Percentiles rank a stretch among this genome's conserved stretches.
Evolutionary conservation across 2,329 filamentous ascomycete genomes (phyloP).

Genomic region (Uncinocarpus reesii): DNA sequence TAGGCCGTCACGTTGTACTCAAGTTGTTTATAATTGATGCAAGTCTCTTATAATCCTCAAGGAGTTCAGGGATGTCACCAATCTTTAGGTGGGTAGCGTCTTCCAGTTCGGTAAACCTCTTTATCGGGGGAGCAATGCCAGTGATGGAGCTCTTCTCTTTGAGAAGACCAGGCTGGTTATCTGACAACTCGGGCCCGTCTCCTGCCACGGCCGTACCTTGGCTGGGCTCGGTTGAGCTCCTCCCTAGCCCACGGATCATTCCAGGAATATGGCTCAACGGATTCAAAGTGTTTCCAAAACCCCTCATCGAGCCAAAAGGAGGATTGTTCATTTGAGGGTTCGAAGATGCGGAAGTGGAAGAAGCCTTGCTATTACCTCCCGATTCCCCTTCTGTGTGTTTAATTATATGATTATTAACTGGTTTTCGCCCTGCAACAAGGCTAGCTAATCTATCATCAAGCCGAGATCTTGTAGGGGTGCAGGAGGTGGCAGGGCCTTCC

Average conservation of each 20-base stretch:
- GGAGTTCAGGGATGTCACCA: slow-evolving; percentile 60
- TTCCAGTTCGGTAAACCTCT: slow-evolving; percentile 62
- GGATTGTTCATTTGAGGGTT: slow-evolving; percentile 37
- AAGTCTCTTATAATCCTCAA: slow-evolving; percentile 64
- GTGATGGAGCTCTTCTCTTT: slow-evolving; percentile 8
- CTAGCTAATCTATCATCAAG: slow-evolving; percentile 59
- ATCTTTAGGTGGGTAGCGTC: slow-evolving; percentile 60
- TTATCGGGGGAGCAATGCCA: slow-evolving; percentile 50
- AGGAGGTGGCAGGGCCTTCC: slow-evolving; percentile 26
- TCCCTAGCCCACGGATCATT: slow-evolving; percentile 68
- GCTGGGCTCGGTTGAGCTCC: slow-evolving; percentile 38
- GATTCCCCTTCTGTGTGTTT: slow-evolving; percentile 19
- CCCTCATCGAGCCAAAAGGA: slow-evolving; percentile 71
- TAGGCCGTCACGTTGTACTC: neutral
- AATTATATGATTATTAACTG: slow-evolving; percentile 58
- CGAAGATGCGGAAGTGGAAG: slow-evolving; percentile 23
- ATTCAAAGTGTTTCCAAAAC: slow-evolving; percentile 68
- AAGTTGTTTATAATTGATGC: slow-evolving; percentile 52
- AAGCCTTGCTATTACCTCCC: slow-evolving; percentile 12
- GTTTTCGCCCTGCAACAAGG: slow-evolving; percentile 57
- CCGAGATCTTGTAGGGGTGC: slow-evolving; percentile 30
- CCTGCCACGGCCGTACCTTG: slow-evolving; percentile 1
- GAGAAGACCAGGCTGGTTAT: neutral
- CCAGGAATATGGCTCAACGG: slow-evolving; percentile 68
- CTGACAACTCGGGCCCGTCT: slow-evolving; percentile 10